Evolutionary conservation across 371 early-diverging fungal genomes (phyloP), one percentile per base, ranked within the genome.

Genomic region (Mortierella sp.): DNA sequence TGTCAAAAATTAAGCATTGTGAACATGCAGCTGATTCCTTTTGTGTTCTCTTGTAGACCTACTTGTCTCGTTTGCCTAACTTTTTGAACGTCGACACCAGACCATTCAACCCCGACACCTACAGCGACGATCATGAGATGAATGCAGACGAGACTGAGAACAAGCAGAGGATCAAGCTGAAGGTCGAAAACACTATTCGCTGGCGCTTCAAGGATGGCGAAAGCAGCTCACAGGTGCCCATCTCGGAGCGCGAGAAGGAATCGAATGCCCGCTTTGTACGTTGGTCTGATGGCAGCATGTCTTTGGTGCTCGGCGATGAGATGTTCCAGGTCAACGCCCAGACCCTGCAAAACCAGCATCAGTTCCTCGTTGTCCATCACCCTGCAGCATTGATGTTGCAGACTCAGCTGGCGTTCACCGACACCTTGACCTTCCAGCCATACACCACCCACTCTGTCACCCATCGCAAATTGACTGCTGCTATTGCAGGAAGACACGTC

Each of bases 221-320:
- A 48, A 81, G 88, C 53, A 69, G 87, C 37, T 79, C 82, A 67
- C 73, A 78, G 64, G 69, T 74, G 14, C 71, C 75, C 53, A 46
- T 82, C n/a, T 50, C 40, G 31, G 80, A 76, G 64, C 81, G 80
- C 48, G 82, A 80, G 71, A 91, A 92, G 78, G 93, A 95, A 82
- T 94, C 95, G 26, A 96, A 97, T 78, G 93, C 96, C 0, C 93
- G 94, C 13, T 83, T 96, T 46, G 93, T 97, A 5, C 91, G 93
- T 57, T 97, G 98, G 98, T 94, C 95, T 28, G 96, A 97, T 80
- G 95, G 94, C 24, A 86, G 92, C 28, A 88, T 90, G 79, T 95
- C 96, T 0, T 82, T 97, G 9, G 88, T 95, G 51, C 82, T 97
- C 50, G 96, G 96, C 40, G 91, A 92, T 31, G 96, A 97, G 76